Base-by-base conservation (phyloP, 371 early-diverging fungal species). In the Smittium mucronatum region DNA sequence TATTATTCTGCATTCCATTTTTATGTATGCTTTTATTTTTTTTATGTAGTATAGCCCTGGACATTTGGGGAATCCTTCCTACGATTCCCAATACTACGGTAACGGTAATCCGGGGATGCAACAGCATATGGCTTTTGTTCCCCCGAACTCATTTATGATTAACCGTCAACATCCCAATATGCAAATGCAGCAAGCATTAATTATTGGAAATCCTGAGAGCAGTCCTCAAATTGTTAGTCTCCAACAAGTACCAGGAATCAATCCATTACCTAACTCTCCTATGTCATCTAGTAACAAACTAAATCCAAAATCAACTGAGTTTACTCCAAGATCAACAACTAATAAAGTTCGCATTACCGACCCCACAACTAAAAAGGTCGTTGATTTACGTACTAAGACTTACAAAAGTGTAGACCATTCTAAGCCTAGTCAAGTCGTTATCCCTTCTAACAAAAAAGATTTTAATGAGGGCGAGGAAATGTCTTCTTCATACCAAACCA, bases 341-440 rank as follows among this genome's bases (percentile, higher is more conserved):
- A 84, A 78, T 70, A 81, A 83, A n/a, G 86, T 89, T 70, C 81
- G 82, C 60, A 92, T 92, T 72, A 85, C 88, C 64, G 83, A 90
- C 72, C 93, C 93, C 0, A 80, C 82, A 1, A 89, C 89, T 33
- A 86, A 82, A 73, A 78, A 85, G 68, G 86, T 87, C 63, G 82
- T 89, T 71, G 82, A 86, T 72, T 75, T 85, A 67, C 77, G 72
- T 57, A 77, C 69, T 57, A 74, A 58, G 59, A 79, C 68, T n/a
- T 47, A 47, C 21, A 47, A 21, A 47, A 47, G 21, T 21, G 11
- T 47, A 11, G 47, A 47, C 47, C 47, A 47, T 11, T 47, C 47
- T 11, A 47, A 47, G 47, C 47, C 47, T 11, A 47, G 47, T 21
- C 21, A 5, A 47, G 5, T 21, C 5, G 5, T 47, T 11, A 5